These are phyloP conservation scores for Calonectria henricotiae DNA, from an alignment of 2,329 filamentous ascomycete genomes.

Conservation along the genomic window DNA sequence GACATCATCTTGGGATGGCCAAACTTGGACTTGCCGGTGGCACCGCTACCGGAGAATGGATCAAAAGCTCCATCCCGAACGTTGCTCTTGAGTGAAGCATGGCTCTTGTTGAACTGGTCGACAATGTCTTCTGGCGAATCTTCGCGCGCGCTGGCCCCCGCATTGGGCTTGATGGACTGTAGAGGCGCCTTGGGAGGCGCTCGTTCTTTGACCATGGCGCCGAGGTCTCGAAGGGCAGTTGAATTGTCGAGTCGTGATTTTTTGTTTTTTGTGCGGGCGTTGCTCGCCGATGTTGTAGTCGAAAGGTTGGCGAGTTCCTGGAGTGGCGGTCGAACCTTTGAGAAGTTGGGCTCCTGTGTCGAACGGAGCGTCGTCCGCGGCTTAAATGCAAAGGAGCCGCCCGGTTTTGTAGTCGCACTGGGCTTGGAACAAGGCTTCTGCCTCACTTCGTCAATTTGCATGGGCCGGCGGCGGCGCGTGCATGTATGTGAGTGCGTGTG, in stretches of 20 bases:
- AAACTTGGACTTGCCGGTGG: slow-evolving; percentile 53
- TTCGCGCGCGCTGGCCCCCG: slow-evolving; percentile 50
- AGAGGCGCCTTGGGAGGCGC: slow-evolving; percentile 64
- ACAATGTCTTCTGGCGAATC: slow-evolving; percentile 57
- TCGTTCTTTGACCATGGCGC: slow-evolving; percentile 66
- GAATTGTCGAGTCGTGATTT: slow-evolving; percentile 35
- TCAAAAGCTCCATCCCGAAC: slow-evolving; percentile 41
- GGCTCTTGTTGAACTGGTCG: slow-evolving; percentile 54
- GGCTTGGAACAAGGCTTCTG: slow-evolving; percentile 29
- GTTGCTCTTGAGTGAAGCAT: slow-evolving; percentile 50
- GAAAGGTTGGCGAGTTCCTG: slow-evolving; percentile 9
- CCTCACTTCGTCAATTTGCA: slow-evolving; percentile 35
- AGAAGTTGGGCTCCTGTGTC: slow-evolving; percentile 44
- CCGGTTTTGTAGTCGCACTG: slow-evolving; percentile 37
- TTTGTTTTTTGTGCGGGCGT: slow-evolving; percentile 13
- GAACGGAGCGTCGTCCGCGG: slow-evolving; percentile 42
- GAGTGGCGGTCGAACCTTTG: slow-evolving; percentile 37
- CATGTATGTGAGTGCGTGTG: slow-evolving; percentile 41
- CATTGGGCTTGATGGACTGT: slow-evolving; percentile 59
- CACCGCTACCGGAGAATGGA: slow-evolving; percentile 35
- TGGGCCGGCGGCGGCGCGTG: slow-evolving; percentile 39
- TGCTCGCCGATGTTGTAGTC: slow-evolving; percentile 13
- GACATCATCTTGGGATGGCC: slow-evolving; percentile 65
- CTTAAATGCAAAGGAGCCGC: slow-evolving; percentile 48
- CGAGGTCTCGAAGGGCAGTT: slow-evolving; percentile 43